Percentiles rank a stretch among this genome's conserved stretches.
Conservation (phyloP, 116 monocot genomes). For the Posidonia oceanica region DNA sequence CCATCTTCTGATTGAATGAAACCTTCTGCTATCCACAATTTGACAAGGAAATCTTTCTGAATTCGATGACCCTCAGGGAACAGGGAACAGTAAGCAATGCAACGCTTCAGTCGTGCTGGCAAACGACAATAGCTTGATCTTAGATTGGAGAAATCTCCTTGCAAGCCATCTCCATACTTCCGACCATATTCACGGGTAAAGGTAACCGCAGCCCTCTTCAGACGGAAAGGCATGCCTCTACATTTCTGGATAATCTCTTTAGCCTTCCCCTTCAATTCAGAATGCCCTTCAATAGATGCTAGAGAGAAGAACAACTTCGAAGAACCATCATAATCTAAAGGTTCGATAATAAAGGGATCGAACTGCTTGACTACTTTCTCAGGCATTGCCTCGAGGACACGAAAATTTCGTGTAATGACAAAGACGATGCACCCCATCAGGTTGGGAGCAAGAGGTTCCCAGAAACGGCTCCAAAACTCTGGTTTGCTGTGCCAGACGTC, state of each 20-base stretch:
- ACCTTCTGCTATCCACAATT: constrained; percentile 42
- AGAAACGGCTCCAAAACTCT: constrained; percentile 12
- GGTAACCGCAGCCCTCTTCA: constrained; percentile 5
- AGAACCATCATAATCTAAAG: no score
- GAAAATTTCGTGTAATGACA: constrained; percentile 5
- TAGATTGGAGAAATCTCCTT: not conserved
- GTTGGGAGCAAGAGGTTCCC: constrained; percentile 3
- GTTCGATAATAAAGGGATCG: no score
- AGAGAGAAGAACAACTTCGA: not conserved
- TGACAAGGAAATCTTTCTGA: constrained; percentile 21
- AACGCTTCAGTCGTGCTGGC: constrained; percentile 20
- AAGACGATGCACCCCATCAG: constrained; percentile 8
- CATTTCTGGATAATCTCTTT: constrained; percentile 15
- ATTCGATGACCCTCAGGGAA: constrained; percentile 25
- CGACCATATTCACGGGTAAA: not conserved
- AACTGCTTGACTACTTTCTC: no score
- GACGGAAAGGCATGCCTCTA: constrained; percentile 16
- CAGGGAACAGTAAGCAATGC: constrained; percentile 36
- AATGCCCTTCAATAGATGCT: not conserved
- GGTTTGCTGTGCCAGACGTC: constrained; percentile 11
- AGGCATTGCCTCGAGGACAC: not conserved
- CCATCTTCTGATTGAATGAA: constrained; percentile 9
- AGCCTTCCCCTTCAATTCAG: not conserved
- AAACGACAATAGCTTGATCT: constrained; percentile 11
- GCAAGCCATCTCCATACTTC: not conserved